Evolutionary conservation across 2,329 filamentous ascomycete genomes (phyloP).

Genomic region (Beauveria sp.): DNA sequence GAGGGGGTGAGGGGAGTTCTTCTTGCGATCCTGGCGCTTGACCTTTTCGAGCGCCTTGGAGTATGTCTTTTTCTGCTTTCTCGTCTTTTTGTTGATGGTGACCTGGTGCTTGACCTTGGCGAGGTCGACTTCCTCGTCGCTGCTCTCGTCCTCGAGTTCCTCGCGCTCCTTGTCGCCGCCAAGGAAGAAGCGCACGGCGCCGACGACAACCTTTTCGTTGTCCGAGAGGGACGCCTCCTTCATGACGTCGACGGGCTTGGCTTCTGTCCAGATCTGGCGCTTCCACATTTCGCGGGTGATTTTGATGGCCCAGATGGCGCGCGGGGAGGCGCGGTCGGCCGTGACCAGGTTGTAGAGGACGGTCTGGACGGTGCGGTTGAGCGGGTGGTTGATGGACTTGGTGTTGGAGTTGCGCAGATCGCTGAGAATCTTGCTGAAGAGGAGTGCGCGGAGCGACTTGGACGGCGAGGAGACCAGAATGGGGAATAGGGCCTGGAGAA

Average conservation of each 20-base stretch:
- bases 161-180: conserved; percentile 95
- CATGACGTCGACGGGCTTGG: conserved; percentile 96
- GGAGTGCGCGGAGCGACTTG: conserved; percentile 74
- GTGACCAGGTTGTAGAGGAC: conserved; percentile 88
- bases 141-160: conserved; percentile 82
- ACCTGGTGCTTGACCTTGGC: conserved; percentile 75
- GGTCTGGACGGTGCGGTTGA: conserved; percentile 90
- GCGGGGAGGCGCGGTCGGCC: conserved; percentile 74
- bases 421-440: conserved; percentile 85
- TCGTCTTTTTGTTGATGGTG: conserved; percentile 93
- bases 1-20: conserved; percentile 75
- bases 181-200: conserved; percentile 88
- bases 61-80: conserved; percentile 73
- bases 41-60: conserved; percentile 76
- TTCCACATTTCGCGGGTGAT: conserved; percentile 95
- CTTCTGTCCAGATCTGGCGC: conserved; percentile 90
- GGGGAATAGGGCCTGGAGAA: conserved; percentile 89
- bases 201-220: conserved; percentile 85
- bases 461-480: conserved; percentile 87
- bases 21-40: conserved; percentile 79
- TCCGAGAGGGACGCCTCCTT: conserved; percentile 84
- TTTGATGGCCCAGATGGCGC: conserved; percentile 93
- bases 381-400: conserved; percentile 80
- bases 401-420: conserved; percentile 84
- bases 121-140: conserved; percentile 73